A percentile compares a stretch with the other conserved stretches of the same genome.
Conservation (phyloP, 140 eudicot genomes). For the Senecio squalidus region DNA sequence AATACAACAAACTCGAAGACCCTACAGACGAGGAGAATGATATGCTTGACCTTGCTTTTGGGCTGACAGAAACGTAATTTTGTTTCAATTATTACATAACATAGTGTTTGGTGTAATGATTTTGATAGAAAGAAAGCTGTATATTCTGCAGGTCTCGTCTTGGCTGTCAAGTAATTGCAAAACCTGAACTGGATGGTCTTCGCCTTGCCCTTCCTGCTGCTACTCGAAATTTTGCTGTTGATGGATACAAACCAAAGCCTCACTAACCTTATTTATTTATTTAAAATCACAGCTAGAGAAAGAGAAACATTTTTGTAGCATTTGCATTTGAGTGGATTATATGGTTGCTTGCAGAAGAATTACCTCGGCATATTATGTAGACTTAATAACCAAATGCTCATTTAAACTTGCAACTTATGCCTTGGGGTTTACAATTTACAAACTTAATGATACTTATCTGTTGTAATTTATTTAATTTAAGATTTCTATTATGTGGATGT, state of each 20-base stretch:
- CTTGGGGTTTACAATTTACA: neutral
- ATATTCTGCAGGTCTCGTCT: conserved; percentile 65
- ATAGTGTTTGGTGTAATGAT: neutral
- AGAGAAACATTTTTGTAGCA: conserved; percentile 9
- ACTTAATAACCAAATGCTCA: neutral
- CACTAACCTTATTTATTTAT: conserved; percentile 31
- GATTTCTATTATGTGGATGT: neutral
- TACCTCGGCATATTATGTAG: neutral
- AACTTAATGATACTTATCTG: neutral
- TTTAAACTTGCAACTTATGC: neutral
- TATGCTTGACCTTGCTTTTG: conserved; percentile 96
- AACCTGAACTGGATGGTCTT: conserved; percentile 90
- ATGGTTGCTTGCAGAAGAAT: neutral
- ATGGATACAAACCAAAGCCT: conserved; percentile 87
- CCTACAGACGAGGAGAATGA: conserved; percentile 94
- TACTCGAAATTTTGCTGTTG: conserved; percentile 88
- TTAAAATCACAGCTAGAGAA: neutral
- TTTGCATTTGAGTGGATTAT: neutral
- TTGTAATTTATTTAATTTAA: neutral
- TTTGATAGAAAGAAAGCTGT: neutral
- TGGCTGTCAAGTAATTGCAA: conserved; percentile 86
- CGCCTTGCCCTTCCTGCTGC: conserved; percentile 89
- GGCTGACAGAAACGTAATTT: conserved; percentile 73
- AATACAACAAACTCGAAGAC: conserved; percentile 72
- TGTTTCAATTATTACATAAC: neutral